These are phyloP conservation scores for Aspergillus candidus DNA, from an alignment of 2,329 filamentous ascomycete species.

Conservation along the genomic window DNA sequence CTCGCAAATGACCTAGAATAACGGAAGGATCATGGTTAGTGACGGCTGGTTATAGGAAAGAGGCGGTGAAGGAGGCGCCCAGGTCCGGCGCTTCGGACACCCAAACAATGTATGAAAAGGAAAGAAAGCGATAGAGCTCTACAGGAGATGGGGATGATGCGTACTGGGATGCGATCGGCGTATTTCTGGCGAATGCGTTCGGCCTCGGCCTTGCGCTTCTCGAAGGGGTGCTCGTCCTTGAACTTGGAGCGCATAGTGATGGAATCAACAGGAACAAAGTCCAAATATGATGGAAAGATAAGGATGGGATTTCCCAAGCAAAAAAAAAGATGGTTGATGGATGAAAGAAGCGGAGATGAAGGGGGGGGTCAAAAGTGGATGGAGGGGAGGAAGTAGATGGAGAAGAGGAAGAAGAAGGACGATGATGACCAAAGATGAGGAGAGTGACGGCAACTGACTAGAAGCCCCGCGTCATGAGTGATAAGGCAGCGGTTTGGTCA, in stretches of 20 bases:
- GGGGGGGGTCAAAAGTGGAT: constrained; percentile 23
- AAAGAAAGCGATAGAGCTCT: not conserved
- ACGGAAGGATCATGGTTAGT: constrained; percentile 18
- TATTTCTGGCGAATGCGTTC: constrained; percentile 99
- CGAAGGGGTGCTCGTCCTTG: constrained; percentile 99
- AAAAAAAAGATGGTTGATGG: constrained; percentile 11
- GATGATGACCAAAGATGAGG: constrained; percentile 13
- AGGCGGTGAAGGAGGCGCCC: constrained; percentile 24
- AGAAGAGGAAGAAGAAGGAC: constrained; percentile 6
- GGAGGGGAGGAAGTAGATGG: constrained; percentile 20
- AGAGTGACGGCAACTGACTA: constrained; percentile 11
- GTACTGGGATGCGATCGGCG: constrained; percentile 92
- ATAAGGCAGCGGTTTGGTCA: constrained; percentile 15
- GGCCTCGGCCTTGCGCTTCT: constrained; percentile 99
- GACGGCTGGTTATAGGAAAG: constrained; percentile 12
- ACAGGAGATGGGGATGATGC: constrained; percentile 26
- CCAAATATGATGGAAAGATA: constrained; percentile 3
- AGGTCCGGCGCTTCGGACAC: not conserved
- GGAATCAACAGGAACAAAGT: not conserved
- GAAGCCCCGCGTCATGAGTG: constrained; percentile 23
- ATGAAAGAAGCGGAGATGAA: constrained; percentile 19
- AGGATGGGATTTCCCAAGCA: constrained; percentile 1
- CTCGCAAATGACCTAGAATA: constrained; percentile 86
- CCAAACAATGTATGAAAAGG: not conserved
- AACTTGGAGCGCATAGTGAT: constrained; percentile 94